Base-by-base conservation (phyloP, 441 rosid species). In the Populus hybrid region DNA sequence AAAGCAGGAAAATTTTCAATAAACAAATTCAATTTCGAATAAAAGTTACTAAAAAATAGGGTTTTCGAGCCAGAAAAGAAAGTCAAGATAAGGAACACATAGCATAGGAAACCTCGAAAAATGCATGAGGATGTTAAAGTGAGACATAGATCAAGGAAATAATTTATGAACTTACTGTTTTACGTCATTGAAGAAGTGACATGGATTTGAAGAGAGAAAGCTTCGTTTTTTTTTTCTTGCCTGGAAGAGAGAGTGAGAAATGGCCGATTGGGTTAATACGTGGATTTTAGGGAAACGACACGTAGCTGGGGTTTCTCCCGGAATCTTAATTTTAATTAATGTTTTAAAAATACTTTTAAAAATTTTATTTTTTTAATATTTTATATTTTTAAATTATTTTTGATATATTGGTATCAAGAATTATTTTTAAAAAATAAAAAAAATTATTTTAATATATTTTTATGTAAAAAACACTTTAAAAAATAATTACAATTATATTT, bases 151-250 rank as follows among this genome's bases (percentile, higher is more conserved):
- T 82, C 79, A 28, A 78, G 63, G 38, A 16, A 21, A 72, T 28
- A 78, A 70, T 20, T 20, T 35, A 69, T 26, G 26, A 72, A 64
- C 84, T 78, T 72, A 82, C 84, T 9, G 36, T 38, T 67, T 11
- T 11, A 14, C 61, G n/a, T 68, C 70, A 67, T 14, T 4, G 6
- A 32, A 4, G 46, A 24, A 36, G 36, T 16, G 65, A 40, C 75
- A 61, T 35, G 70, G 67, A 73, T 50, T 73, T 57, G 63, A 24
- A 28, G 42, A 4, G 59, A 32, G 65, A 40, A 23, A 71, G 67
- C 34, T 67, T 71, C 50, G 63, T 40, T 42, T 50, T 34, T 46
- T 59, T 68, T 34, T 34, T 3, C 30, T 0, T 40, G 12, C 40
- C 24, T 24, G 77, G 20, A 12, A 72, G 75, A 40, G 68, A 30